Base-by-base conservation (phyloP, 2,329 filamentous ascomycete species). In the Aspergillus flavus region DNA sequence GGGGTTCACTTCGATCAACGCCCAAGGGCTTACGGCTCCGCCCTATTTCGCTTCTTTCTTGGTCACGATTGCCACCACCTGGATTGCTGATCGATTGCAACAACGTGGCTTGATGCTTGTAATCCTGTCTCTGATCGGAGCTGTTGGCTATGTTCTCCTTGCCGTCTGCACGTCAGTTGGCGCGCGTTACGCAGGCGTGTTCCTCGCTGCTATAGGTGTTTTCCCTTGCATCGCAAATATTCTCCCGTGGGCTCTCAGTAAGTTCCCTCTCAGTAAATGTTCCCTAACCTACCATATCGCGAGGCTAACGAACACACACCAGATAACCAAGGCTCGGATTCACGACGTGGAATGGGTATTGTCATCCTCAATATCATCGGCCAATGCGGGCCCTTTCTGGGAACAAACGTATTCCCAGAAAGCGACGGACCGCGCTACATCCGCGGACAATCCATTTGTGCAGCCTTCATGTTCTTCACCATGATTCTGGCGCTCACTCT, bases 281-380 rank as follows among this genome's bases (percentile, higher is more conserved):
- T 4, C 12, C 26, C 32, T 48, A 21, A 11, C 19, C 28, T 21
- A 11, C 28, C 16, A 10, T 21, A n/a, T 14, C 4, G 48, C 3
- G 32, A 3, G 5, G 1, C 59, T 58, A 30, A 55, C 55, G 30
- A 10, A 23, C 16, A n/a, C 59, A 3, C 41, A n/a, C 10, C 55
- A 80, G 88, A 91, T 73, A 91, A 91, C 72, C 88, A 91, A 74
- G 89, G 89, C 16, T 86, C 82, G 43, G 88, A 90, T 71, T 89
- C 88, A 2, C 87, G 89, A 55, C 84, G 89, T 2, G 90, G 89
- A 5, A 85, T 85, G 2, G 84, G 84, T 4, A 89, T 92, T 58
- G 86, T 89, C 10, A 82, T 91, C n/a, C 78, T 89, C 55, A 90
- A 97, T 76, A 72, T 93, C 41, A 84, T 97, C 16, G 94, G 92